phyloP scores from a whole-genome alignment of 2,329 filamentous ascomycete species.

The Balansia obtecta region DNA sequence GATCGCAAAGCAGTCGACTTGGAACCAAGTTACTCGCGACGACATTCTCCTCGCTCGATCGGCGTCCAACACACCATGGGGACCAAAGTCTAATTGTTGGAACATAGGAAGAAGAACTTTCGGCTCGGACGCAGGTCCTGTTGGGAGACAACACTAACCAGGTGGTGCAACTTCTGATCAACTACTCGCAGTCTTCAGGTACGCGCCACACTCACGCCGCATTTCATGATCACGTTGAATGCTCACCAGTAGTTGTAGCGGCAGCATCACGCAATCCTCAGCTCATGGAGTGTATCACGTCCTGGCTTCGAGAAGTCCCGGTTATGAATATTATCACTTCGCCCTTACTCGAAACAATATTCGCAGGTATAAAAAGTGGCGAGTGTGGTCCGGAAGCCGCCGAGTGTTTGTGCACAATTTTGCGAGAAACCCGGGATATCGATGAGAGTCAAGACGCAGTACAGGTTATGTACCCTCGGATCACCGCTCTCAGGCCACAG shows the following conservation, averaged over 20 bases:
- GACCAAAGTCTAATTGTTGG: slow-evolving; percentile 26
- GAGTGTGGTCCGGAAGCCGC: slow-evolving; percentile 75
- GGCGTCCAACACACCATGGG: slow-evolving; percentile 18
- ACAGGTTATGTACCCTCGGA: slow-evolving; percentile 65
- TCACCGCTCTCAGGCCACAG: slow-evolving; percentile 65
- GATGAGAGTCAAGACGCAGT: slow-evolving; percentile 81
- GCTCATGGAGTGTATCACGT: slow-evolving; percentile 88
- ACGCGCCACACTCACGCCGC: slow-evolving; percentile 20
- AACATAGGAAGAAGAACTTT: slow-evolving; percentile 87
- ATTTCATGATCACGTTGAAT: not conserved
- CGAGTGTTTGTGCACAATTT: slow-evolving; percentile 85
- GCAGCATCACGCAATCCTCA: slow-evolving; percentile 75
- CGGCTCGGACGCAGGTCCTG: slow-evolving; percentile 72
- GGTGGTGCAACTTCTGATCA: slow-evolving; percentile 76
- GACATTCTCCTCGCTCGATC: slow-evolving; percentile 20
- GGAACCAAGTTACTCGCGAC: slow-evolving; percentile 19
- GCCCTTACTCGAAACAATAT: slow-evolving; percentile 67
- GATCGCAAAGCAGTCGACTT: slow-evolving; percentile 43
- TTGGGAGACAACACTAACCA: slow-evolving; percentile 81
- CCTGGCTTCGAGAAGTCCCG: slow-evolving; percentile 90
- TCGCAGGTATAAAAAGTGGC: slow-evolving; percentile 65
- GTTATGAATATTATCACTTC: slow-evolving; percentile 74
- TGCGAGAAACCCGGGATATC: slow-evolving; percentile 84
- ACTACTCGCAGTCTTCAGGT: slow-evolving; percentile 88
- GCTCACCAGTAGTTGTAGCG: slow-evolving; percentile 30